These are phyloP conservation scores for Stentor coeruleus DNA, from an alignment of 73 alveolate species.

Conservation along the genomic window DNA sequence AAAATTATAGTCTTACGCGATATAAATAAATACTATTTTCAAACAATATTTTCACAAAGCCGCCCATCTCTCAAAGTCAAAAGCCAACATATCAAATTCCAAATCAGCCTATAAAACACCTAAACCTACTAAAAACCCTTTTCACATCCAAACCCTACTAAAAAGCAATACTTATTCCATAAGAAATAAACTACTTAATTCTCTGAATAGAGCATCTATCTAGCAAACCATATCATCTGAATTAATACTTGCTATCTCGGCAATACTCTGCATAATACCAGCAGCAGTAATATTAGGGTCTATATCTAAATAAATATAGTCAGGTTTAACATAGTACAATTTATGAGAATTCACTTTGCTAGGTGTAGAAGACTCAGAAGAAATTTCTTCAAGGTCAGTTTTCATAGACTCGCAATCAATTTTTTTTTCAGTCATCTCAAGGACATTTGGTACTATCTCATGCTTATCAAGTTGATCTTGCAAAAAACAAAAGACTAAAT, in stretches of 20 bases:
- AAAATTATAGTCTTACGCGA: no score
- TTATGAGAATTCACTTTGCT: background rate
- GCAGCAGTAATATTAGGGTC: background rate
- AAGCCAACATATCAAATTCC: no score
- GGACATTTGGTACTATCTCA: background rate
- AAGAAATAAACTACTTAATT: no score
- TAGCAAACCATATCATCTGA: no score
- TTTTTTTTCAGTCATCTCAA: background rate
- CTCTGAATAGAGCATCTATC: no score
- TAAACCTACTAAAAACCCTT: no score
- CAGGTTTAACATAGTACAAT: constrained; percentile 1
- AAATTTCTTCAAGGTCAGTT: background rate
- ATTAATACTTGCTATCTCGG: background rate
- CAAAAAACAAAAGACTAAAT: background rate
- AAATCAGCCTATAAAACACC: no score
- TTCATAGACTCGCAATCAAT: background rate
- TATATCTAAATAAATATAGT: constrained; percentile 1
- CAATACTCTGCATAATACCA: constrained; percentile 1
- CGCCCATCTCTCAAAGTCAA: no score
- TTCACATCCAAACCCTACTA: no score
- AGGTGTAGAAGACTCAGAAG: background rate
- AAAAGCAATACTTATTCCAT: no score
- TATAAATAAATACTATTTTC: no score
- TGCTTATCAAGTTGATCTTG: background rate
- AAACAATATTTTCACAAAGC: no score